Percentiles rank a stretch among this genome's conserved stretches.
phyloP scores from a whole-genome alignment of 2,329 filamentous ascomycete species.

The Clonostachys rhizophaga region DNA sequence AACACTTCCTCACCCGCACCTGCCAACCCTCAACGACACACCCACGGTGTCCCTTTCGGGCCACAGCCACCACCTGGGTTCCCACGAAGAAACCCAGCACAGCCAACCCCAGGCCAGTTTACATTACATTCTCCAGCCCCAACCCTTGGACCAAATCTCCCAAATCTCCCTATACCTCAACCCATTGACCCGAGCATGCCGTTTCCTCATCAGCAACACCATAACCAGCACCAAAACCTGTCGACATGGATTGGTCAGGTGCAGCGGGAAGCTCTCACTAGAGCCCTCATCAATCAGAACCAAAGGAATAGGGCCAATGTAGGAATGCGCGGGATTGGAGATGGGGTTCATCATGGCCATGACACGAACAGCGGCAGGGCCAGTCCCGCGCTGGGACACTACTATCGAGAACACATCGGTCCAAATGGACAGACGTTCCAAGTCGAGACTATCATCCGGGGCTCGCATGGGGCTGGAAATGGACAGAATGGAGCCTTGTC shows the following conservation, averaged over 20 bases:
- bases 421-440: slow-evolving; percentile 26
- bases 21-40: no score
- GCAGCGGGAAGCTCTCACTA: slow-evolving; percentile 38
- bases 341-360: slow-evolving; percentile 9
- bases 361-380: slow-evolving; percentile 12
- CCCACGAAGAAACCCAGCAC: slow-evolving; percentile 18
- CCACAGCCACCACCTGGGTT: slow-evolving; percentile 19
- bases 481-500: slow-evolving; percentile 16
- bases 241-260: slow-evolving; percentile 39
- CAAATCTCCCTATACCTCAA: slow-evolving; percentile 3
- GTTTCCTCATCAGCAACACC: slow-evolving; percentile 9
- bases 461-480: not conserved
- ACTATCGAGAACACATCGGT: slow-evolving; percentile 23
- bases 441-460: slow-evolving; percentile 23
- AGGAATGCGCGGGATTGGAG: slow-evolving; percentile 33
- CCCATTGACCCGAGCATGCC: slow-evolving; percentile 4
- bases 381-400: slow-evolving; percentile 22
- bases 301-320: slow-evolving; percentile 33
- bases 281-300: slow-evolving; percentile 34
- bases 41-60: slow-evolving; percentile 7
- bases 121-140: slow-evolving; percentile 12
- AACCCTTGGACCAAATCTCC: not conserved
- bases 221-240: slow-evolving; percentile 33
- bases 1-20: slow-evolving; percentile 7
- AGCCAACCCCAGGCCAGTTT: slow-evolving; percentile 17